A percentile compares a stretch with the other conserved stretches of the same genome.
These are phyloP conservation scores for Leccinum olivaceopallidum DNA, from an alignment of 768 basidiomycete species.

Conservation along the genomic window DNA sequence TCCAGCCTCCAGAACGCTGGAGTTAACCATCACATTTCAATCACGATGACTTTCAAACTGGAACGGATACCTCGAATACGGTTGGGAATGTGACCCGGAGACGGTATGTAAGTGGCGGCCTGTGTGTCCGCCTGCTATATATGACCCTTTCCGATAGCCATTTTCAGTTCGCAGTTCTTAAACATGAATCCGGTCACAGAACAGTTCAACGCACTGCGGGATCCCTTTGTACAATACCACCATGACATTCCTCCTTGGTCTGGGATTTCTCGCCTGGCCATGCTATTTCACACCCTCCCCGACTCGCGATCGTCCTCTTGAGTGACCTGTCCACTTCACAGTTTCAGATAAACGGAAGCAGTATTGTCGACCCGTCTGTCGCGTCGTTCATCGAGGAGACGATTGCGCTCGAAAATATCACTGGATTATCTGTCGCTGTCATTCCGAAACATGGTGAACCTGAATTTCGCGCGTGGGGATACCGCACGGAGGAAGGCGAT, in stretches of 20 bases:
- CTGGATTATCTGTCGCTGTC: conserved; percentile 34
- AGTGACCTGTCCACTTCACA: not conserved
- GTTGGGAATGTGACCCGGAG: not conserved
- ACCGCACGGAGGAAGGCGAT: conserved; percentile 36
- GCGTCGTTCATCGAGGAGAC: conserved; percentile 19
- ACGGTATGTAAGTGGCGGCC: not conserved
- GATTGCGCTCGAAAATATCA: conserved; percentile 25
- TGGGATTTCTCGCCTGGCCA: not conserved
- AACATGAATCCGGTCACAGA: not conserved
- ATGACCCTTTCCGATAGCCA: not conserved
- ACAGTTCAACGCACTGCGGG: not conserved
- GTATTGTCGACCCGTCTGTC: conserved; percentile 19
- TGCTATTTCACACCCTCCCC: not conserved
- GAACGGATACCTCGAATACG: too few species aligned
- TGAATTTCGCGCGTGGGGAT: conserved; percentile 37
- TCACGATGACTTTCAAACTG: too few species aligned
- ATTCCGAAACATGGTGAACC: conserved; percentile 25
- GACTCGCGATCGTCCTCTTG: not conserved
- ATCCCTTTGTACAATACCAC: not conserved
- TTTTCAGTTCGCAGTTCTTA: not conserved
- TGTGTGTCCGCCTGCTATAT: not conserved
- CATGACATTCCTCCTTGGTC: not conserved
- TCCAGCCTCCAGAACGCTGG: not conserved
- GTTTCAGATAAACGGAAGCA: not conserved
- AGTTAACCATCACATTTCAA: not conserved